These are phyloP conservation scores for Lactarius trivialis DNA, from an alignment of 768 basidiomycete genomes.

Conservation along the genomic window DNA sequence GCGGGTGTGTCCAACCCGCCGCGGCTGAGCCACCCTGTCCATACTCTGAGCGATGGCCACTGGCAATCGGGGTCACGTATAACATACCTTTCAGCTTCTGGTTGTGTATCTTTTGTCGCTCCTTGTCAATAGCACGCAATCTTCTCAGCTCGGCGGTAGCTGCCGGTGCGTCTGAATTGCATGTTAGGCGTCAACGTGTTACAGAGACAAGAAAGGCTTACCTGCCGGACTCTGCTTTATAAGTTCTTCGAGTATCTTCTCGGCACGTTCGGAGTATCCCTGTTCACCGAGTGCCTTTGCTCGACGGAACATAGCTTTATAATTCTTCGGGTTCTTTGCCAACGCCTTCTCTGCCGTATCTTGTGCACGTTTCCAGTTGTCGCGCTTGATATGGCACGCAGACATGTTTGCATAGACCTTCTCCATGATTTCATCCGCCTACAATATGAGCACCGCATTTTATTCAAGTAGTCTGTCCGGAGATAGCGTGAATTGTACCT, in stretches of 20 bases:
- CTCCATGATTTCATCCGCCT: slow-evolving; percentile 72
- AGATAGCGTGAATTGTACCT: slow-evolving; percentile 37
- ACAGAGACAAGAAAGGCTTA: slow-evolving; percentile 24
- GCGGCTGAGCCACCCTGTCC: slow-evolving; percentile 18
- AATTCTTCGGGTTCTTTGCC: slow-evolving; percentile 65
- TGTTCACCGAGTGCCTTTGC: slow-evolving; percentile 71
- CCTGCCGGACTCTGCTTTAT: slow-evolving; percentile 59
- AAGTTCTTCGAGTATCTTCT: slow-evolving; percentile 56
- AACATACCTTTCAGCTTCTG: slow-evolving; percentile 65
- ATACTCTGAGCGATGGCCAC: neutral
- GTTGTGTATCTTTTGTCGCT: slow-evolving; percentile 56
- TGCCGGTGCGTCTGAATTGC: slow-evolving; percentile 42
- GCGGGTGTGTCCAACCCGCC: slow-evolving; percentile 9
- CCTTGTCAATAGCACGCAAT: slow-evolving; percentile 56
- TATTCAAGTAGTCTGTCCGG: neutral
- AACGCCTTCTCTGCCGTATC: slow-evolving; percentile 84
- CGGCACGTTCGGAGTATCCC: slow-evolving; percentile 70
- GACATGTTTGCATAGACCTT: slow-evolving; percentile 84
- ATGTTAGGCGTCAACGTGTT: neutral
- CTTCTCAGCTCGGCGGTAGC: slow-evolving; percentile 62
- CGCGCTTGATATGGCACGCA: slow-evolving; percentile 73
- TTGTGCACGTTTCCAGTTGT: slow-evolving; percentile 70
- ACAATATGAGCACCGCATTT: neutral
- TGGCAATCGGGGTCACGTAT: neutral
- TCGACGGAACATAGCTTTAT: slow-evolving; percentile 76